Percentiles rank a stretch among this genome's conserved stretches.
phyloP scores from a whole-genome alignment of 805 yeast species.

The Nematodospora valgi region DNA sequence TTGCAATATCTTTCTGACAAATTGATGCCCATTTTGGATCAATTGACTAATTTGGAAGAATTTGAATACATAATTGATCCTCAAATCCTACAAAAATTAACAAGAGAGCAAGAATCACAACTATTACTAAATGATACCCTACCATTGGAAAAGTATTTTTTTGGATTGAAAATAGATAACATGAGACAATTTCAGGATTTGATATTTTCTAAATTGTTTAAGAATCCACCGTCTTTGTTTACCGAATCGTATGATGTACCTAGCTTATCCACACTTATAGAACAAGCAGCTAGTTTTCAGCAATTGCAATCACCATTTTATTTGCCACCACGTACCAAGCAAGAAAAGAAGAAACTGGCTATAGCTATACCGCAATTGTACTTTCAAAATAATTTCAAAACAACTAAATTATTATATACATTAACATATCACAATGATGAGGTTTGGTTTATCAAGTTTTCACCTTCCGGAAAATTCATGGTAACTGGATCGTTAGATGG shows the following conservation, averaged over 20 bases:
- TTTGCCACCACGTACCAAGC: constrained; percentile 23
- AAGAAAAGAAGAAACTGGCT: constrained; percentile 2
- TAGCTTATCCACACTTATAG: constrained; percentile 21
- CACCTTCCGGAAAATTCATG: constrained; percentile 69
- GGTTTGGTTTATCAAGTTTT: constrained; percentile 80
- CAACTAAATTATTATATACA: constrained; percentile 44
- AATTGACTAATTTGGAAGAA: constrained; percentile 7
- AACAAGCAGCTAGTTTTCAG: constrained; percentile 19
- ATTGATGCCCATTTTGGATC: constrained; percentile 25
- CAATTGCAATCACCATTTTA: constrained; percentile 23
- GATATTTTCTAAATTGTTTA: constrained; percentile 13
- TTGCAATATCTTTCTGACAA: constrained; percentile 23
- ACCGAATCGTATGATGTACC: constrained; percentile 16
- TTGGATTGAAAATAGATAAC: constrained; percentile 11
- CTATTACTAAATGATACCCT: constrained; percentile 14
- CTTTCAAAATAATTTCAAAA: constrained; percentile 3
- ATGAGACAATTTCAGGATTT: constrained; percentile 8
- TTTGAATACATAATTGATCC: constrained; percentile 13
- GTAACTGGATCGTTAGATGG: constrained; percentile 78
- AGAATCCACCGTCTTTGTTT: constrained; percentile 12
- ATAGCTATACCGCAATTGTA: not conserved
- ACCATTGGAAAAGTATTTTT: constrained; percentile 8
- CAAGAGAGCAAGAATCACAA: constrained; percentile 24
- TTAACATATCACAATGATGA: constrained; percentile 61
- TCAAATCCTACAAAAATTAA: constrained; percentile 14